Evolutionary conservation across 495 filamentous ascomycete genomes (phyloP).

Genomic region (Emericellopsis terricola): DNA sequence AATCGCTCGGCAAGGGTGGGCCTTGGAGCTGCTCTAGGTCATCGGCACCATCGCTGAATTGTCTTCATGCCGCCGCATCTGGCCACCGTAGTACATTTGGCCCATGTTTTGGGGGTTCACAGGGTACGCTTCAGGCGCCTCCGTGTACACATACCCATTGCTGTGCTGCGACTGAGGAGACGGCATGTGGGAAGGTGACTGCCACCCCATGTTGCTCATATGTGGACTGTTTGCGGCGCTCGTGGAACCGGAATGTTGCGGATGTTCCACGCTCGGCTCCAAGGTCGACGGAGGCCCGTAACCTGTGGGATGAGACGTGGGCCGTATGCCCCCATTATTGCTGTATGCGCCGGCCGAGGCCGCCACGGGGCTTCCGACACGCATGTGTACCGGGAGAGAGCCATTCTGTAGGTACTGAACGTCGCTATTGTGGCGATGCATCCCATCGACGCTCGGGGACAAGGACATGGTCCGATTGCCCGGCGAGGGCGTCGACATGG

Average conservation of each 20-base stretch:
- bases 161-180: conserved; percentile 41
- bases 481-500: conserved; percentile 72
- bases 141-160: conserved; percentile 50
- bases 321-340: conserved; percentile 33
- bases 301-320: conserved; percentile 57
- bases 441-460: conserved; percentile 58
- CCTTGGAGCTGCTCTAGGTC: too few relatives aligned
- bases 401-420: conserved; percentile 47
- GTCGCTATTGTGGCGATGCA: conserved; percentile 28
- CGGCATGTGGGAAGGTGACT: conserved; percentile 47
- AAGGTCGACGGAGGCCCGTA: conserved; percentile 75
- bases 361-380: conserved; percentile 52
- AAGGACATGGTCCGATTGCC: conserved; percentile 56
- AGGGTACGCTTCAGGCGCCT: conserved; percentile 42
- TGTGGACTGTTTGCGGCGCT: conserved; percentile 57
- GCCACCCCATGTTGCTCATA: conserved; percentile 55
- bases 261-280: conserved; percentile 71
- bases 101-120: conserved; percentile 35
- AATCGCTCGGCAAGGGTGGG: too few relatives aligned
- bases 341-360: conserved; percentile 42
- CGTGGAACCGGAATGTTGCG: conserved; percentile 41
- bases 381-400: conserved; percentile 68
- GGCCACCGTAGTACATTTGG: conserved; percentile 44
- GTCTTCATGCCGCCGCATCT: conserved; percentile 50
- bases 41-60: conserved; percentile 26